Base-by-base conservation (phyloP, 2,329 filamentous ascomycete genomes). In the Grosmannia huntii region DNA sequence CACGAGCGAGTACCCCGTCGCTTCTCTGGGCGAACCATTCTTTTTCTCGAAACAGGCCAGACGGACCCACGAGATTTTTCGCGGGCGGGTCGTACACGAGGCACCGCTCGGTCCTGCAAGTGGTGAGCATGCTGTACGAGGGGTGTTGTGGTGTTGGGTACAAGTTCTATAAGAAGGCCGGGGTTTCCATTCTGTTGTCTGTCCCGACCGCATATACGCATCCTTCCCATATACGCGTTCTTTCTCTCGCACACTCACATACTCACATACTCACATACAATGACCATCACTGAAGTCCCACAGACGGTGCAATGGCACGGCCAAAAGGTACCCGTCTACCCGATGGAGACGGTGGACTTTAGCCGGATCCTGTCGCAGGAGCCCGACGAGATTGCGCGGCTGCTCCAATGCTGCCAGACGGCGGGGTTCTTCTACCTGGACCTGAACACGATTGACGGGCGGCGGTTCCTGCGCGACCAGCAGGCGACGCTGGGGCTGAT, bases 371-470 rank as follows among this genome's bases (percentile, higher is more conserved):
- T 81, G 41, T 81, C 77, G 0, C 75, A 80, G 62, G 77, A 82
- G 60, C 77, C 78, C 9, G 69, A 67, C 23, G 79, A 82, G 68
- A 67, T 81, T 10, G 75, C 80, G 60, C 78, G 74, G 64, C 69
- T 80, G 9, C 66, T 79, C 57, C 68, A 72, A 41, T 72, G 71
- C 62, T 81, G 79, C 66, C 69, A 76, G 60, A 70, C 74, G 23
- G 73, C 77, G 38, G 79, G 79, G 1, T 82, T 75, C 71, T 82
- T 81, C 68, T 79, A 81, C 65, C 72, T 82, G 48, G 75, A 81
- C 65, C 72, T 81, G 11, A 65, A 75, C 61, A 72, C 71, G 61
- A 76, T 80, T 60, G 78, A 81, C 63, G 78, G 78, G 61, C 75
- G 76, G 60, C 68, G 77, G 53, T 73, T 79, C 68, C 71, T 81